Evolutionary conservation across 2,329 filamentous ascomycete species (phyloP), one percentile per base, ranked within the genome.

Genomic region (Verticillium dahliae): DNA sequence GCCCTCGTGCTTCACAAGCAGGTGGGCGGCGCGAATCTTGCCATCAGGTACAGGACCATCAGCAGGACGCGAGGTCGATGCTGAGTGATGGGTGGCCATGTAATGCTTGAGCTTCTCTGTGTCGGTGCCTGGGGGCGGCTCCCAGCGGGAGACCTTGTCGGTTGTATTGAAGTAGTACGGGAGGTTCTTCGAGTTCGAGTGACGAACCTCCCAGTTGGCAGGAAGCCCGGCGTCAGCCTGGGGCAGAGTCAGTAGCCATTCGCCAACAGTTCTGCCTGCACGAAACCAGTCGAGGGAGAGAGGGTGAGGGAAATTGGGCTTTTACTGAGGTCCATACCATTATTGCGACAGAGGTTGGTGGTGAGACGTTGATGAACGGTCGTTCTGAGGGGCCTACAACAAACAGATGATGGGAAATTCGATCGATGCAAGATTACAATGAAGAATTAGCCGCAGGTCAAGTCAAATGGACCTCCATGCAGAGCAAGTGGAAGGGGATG

Each of bases 121-220:
- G 78, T 99, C 91, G 69, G 93, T 95, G 66, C 89, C 91, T 55
- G 85, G 75, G 9, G 95, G 95, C 3, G 95, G 94, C 74, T 98
- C 95, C 95, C 95, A 99, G 78, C 91, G 87, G 65, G 95, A 98
- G 73, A 92, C 87, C 75, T 93, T 94, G 66, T 92, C 91, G 68
- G 78, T 80, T 56, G 89, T 81, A 78, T 97, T 96, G 89, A 97
- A 98, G 82, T 98, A 99, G 83, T 99, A 99, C 41, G 95, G 95
- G 39, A 98, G 89, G 79, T 96, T 96, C 82, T 97, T 98, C 77
- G 92, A 96, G 81, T 97, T 96, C 76, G 92, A 97, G 80, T 96
- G 92, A 75, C 95, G 92, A 73, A 99, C 92, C 80, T 98, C 95
- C 93, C 94, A 97, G 75, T 88, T 87, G 58, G 86, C 76, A 65